Conservation (phyloP, 805 yeast species). For the Yamadazyma endophytica region DNA sequence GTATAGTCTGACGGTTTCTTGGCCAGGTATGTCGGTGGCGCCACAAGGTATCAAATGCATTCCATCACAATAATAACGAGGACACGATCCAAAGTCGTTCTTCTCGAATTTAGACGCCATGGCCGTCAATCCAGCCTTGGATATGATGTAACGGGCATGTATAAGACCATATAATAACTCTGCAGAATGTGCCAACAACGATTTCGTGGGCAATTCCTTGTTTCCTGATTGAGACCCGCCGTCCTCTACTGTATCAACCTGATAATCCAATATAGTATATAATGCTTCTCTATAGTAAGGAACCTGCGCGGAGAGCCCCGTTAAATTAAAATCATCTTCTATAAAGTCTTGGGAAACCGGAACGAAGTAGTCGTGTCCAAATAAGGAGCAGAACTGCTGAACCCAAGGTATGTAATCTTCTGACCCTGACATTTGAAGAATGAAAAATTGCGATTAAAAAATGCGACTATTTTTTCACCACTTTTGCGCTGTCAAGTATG, state of each 20-base stretch:
- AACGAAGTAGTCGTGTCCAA: slow-evolving; percentile 87
- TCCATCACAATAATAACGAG: slow-evolving; percentile 84
- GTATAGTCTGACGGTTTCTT: slow-evolving; percentile 84
- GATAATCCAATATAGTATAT: slow-evolving; percentile 86
- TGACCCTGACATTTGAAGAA: slow-evolving; percentile 11
- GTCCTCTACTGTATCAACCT: slow-evolving; percentile 45
- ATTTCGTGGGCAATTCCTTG: slow-evolving; percentile 57
- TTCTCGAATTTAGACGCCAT: slow-evolving; percentile 93
- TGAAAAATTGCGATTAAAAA: neutral
- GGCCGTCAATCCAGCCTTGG: slow-evolving; percentile 83
- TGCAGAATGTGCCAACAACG: slow-evolving; percentile 82
- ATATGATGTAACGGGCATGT: slow-evolving; percentile 85
- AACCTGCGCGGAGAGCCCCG: slow-evolving; percentile 80
- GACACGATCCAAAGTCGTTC: slow-evolving; percentile 87
- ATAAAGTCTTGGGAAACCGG: slow-evolving; percentile 90
- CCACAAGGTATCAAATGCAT: slow-evolving; percentile 92
- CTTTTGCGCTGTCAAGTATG: neutral
- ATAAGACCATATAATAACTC: slow-evolving; percentile 90
- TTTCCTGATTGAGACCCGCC: slow-evolving; percentile 12
- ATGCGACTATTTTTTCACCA: slow-evolving; percentile 1
- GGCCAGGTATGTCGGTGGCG: slow-evolving; percentile 83
- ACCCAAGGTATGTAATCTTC: slow-evolving; percentile 77
- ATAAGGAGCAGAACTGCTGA: slow-evolving; percentile 68
- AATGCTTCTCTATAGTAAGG: slow-evolving; percentile 90
- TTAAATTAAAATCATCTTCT: slow-evolving; percentile 93